These are phyloP conservation scores for Nitzschia palea DNA, from an alignment of 108 stramenopile species.

Conservation along the genomic window DNA sequence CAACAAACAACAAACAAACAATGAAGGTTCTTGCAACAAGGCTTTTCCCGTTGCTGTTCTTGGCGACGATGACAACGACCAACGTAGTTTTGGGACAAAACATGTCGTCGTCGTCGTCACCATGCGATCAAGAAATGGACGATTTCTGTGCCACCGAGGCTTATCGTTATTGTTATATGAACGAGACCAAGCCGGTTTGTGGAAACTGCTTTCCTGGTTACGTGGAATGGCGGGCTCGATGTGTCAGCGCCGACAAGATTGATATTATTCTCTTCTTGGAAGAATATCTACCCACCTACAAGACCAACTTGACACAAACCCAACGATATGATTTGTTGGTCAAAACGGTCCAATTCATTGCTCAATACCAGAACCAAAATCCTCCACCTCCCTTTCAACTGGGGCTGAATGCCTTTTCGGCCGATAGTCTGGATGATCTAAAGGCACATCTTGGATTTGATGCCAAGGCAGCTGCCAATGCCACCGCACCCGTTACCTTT, in stretches of 20 bases:
- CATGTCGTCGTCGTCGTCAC: too few relatives aligned
- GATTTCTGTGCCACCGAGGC: conserved; percentile 3
- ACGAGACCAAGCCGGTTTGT: conserved; percentile 1
- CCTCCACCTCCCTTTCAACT: conserved; percentile 15
- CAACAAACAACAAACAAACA: too few relatives aligned
- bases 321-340: conserved; percentile 23
- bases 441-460: neutral
- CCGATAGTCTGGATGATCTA: conserved; percentile 25
- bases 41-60: too few relatives aligned
- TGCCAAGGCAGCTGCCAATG: neutral
- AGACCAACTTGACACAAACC: neutral
- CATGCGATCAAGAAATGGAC: too few relatives aligned
- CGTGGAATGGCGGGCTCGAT: conserved; percentile 15
- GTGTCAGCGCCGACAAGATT: conserved; percentile 10
- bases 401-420: conserved; percentile 28
- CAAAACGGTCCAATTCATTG: conserved; percentile 14
- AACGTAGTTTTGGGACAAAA: too few relatives aligned
- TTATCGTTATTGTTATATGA: conserved; percentile 8
- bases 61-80: too few relatives aligned
- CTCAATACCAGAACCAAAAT: conserved; percentile 12
- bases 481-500: neutral
- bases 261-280: conserved; percentile 8
- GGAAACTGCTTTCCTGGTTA: conserved; percentile 9
- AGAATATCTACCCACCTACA: conserved; percentile 5
- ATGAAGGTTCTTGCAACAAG: too few relatives aligned